Evolutionary conservation across 2,329 filamentous ascomycete genomes (phyloP).

Genomic region (Ophiostoma perfectum): DNA sequence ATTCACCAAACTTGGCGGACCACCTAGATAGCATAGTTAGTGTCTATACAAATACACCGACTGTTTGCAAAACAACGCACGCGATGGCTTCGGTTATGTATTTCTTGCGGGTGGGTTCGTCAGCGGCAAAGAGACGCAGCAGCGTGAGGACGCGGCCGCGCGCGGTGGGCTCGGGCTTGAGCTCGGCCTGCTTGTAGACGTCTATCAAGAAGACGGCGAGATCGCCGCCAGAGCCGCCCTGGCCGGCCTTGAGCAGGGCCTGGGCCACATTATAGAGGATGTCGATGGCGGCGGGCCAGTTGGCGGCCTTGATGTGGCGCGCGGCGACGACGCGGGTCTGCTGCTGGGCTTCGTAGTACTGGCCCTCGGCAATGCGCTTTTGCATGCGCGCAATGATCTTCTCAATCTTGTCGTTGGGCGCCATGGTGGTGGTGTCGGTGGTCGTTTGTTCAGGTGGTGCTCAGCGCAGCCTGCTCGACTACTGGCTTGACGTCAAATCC

Average conservation of each 20-base stretch:
- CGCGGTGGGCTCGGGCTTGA: conserved; percentile 66
- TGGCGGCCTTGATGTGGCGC: conserved; percentile 82
- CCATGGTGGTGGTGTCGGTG: conserved; percentile 28
- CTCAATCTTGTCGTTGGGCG: conserved; percentile 43
- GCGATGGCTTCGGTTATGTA: conserved; percentile 80
- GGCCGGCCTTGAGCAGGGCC: conserved; percentile 82
- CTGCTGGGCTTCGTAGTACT: conserved; percentile 97
- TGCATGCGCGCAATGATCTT: conserved; percentile 64
- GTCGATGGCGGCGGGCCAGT: conserved; percentile 80
- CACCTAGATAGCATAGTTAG: conserved; percentile 47
- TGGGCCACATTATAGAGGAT: conserved; percentile 79
- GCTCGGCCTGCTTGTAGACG: conserved; percentile 80
- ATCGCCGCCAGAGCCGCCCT: conserved; percentile 89
- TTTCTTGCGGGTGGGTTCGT: conserved; percentile 88
- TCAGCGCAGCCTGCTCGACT: not conserved
- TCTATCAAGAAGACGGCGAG: conserved; percentile 82
- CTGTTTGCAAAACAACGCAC: conserved; percentile 39
- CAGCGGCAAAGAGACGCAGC: conserved; percentile 70
- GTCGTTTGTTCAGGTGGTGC: not conserved
- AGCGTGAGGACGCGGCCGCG: conserved; percentile 73
- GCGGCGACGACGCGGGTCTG: conserved; percentile 93
- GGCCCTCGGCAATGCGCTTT: conserved; percentile 54
- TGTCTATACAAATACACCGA: not conserved
- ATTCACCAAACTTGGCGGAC: conserved; percentile 80
- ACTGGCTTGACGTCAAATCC: not conserved